phyloP scores from a whole-genome alignment of 345 rosid species.

The Acer yangbiense region DNA sequence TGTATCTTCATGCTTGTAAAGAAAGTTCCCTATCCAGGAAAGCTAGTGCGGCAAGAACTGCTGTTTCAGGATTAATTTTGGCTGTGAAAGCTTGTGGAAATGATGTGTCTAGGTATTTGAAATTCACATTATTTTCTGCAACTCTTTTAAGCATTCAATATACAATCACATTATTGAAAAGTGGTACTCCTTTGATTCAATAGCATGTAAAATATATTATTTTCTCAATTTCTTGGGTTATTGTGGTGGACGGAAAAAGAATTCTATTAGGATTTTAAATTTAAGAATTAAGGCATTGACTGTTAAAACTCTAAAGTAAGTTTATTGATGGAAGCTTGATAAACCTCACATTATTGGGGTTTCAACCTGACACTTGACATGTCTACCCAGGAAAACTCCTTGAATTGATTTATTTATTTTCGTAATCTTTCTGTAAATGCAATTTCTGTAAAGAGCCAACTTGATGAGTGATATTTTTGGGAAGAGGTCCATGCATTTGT shows the following conservation, averaged over 20 bases:
- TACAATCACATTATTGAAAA: not conserved
- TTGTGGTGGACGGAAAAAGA: not conserved
- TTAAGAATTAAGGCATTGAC: slow-evolving; percentile 2
- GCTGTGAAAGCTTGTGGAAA: slow-evolving; percentile 95
- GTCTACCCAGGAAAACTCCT: not conserved
- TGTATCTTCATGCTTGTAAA: slow-evolving; percentile 71
- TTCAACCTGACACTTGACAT: not conserved
- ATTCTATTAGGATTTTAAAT: not conserved
- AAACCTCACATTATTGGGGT: not conserved
- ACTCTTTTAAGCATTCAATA: slow-evolving; percentile 7
- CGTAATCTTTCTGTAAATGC: not conserved
- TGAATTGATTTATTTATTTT: not conserved
- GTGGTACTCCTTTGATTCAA: not conserved
- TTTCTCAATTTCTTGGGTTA: not conserved
- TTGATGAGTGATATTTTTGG: slow-evolving; percentile 4
- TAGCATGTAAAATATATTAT: not conserved
- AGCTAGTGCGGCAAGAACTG: slow-evolving; percentile 82
- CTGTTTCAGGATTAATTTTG: slow-evolving; percentile 74
- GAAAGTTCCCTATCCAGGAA: slow-evolving; percentile 54
- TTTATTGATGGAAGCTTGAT: not conserved
- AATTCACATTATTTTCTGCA: not conserved
- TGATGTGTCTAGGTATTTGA: slow-evolving; percentile 83
- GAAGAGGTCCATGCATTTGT: not conserved
- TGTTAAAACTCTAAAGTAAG: not conserved
- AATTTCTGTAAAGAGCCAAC: slow-evolving; percentile 6